Evolutionary conservation across 2,329 filamentous ascomycete species (phyloP), one percentile per base, ranked within the genome.

Genomic region (Fusarium sp.): DNA sequence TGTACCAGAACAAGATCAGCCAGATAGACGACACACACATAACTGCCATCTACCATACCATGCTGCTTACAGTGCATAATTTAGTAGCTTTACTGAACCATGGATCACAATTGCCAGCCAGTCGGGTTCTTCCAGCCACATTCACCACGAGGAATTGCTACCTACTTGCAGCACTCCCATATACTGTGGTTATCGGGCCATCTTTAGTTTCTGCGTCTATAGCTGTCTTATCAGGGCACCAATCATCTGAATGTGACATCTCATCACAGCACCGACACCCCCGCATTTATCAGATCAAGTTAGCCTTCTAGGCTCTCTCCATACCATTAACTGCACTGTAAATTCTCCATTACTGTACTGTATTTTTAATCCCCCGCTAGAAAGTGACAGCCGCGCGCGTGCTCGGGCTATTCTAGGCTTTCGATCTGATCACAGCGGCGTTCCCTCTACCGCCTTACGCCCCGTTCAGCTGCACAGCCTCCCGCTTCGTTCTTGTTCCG

Each of bases 381-480:
- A 36, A 40, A 40, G 23, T 51, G 16, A 38, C 16, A 30, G 23
- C 47, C 20, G 23, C 23, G 23, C 23, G 23, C 23, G 23, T 23
- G 23, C 23, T 23, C 23, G 23, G 23, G 23, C 38, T 41, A 23
- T 26, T 41, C 38, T 23, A 41, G 38, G 23, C 38, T 8, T 41
- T 30, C 33, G 41, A 18, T 34, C 44, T 41, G 18, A 37, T 49
- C 38, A 28, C 36, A 59, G 45, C 36, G 9, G 36, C 13, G 36
- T 46, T 45, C 34, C 31, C 30, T 49, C 38, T 28, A 10, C 52
- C 15, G 38, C 40, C 47, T 31, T 36, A 12, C 33, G 16, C 31
- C 61, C 28, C 45, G 34, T 28, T 44, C 40, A 65, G 41, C 45
- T 57, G 45, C 62, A 54, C 54, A 31, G 62, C 54, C 62, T 47